A percentile compares a stretch with the other conserved stretches of the same genome.
These are phyloP conservation scores for Fusarium duplospermum DNA, from an alignment of 2,329 filamentous ascomycete genomes.

Conservation along the genomic window DNA sequence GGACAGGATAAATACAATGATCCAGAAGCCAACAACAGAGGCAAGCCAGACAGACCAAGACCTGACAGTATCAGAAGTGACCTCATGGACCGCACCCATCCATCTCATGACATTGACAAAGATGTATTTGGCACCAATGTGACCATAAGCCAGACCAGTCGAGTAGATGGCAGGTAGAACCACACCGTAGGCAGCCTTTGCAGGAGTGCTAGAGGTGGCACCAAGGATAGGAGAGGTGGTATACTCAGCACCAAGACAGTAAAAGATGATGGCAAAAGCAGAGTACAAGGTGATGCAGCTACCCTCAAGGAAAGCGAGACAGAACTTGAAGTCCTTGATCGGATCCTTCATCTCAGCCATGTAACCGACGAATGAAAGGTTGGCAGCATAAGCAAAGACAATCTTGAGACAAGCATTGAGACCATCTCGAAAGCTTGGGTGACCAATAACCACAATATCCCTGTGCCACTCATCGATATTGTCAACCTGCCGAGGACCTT, in stretches of 20 bases:
- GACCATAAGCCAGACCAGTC: conserved; percentile 31
- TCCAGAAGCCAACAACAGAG: conserved; percentile 26
- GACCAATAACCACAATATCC: conserved; percentile 17
- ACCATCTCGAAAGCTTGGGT: conserved; percentile 21
- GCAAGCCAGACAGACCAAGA: conserved; percentile 36
- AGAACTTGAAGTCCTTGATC: conserved; percentile 39
- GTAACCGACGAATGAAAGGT: conserved; percentile 39
- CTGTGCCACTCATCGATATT: conserved; percentile 16
- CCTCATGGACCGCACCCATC: not conserved
- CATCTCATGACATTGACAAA: conserved; percentile 9
- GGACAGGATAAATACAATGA: conserved; percentile 31
- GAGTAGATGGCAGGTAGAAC: conserved; percentile 38
- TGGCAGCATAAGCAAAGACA: conserved; percentile 35
- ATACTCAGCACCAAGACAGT: conserved; percentile 39
- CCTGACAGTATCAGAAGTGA: conserved; percentile 11
- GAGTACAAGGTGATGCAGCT: conserved; percentile 39
- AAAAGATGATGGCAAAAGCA: conserved; percentile 38
- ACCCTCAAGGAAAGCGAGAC: conserved; percentile 28
- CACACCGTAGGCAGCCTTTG: conserved; percentile 42
- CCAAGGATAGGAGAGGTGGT: conserved; percentile 39
- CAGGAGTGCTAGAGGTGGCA: conserved; percentile 25
- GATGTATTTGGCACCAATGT: conserved; percentile 34
- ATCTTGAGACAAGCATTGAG: conserved; percentile 25
- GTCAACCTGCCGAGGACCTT: conserved; percentile 2
- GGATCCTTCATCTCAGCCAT: conserved; percentile 42